These are phyloP conservation scores for Colletotrichum tropicicola DNA, from an alignment of 2,329 filamentous ascomycete genomes.

Conservation along the genomic window DNA sequence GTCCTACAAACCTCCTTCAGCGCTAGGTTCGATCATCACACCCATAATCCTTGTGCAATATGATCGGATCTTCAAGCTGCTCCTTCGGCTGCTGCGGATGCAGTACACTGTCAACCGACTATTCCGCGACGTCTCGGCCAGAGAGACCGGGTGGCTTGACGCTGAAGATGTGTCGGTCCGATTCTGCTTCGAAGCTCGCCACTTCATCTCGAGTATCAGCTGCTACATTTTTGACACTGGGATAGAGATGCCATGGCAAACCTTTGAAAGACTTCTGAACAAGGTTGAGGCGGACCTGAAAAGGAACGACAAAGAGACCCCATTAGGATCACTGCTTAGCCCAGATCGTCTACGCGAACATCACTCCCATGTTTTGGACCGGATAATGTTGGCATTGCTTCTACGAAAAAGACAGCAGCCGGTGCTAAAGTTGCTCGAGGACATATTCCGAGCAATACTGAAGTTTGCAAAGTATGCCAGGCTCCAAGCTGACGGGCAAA, in stretches of 20 bases:
- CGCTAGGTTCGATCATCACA: constrained; percentile 79
- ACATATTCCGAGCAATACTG: constrained; percentile 78
- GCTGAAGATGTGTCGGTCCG: constrained; percentile 54
- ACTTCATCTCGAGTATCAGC: constrained; percentile 78
- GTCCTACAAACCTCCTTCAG: constrained; percentile 80
- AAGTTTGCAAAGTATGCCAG: constrained; percentile 68
- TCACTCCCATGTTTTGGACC: constrained; percentile 78
- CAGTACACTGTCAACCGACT: constrained; percentile 77
- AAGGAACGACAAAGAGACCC: constrained; percentile 43
- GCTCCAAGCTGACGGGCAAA: constrained; percentile 48
- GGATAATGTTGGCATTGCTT: constrained; percentile 78
- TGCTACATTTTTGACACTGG: constrained; percentile 85
- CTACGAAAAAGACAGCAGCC: constrained; percentile 79
- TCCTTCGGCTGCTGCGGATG: constrained; percentile 82
- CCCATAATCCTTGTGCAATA: constrained; percentile 78
- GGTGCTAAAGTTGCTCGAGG: constrained; percentile 77
- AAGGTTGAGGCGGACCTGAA: constrained; percentile 67
- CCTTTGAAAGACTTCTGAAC: constrained; percentile 73
- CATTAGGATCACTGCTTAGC: constrained; percentile 61
- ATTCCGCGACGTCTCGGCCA: constrained; percentile 62
- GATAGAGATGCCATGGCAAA: constrained; percentile 76
- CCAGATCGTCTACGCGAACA: constrained; percentile 73
- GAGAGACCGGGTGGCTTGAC: constrained; percentile 43
- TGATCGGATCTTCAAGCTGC: constrained; percentile 82
- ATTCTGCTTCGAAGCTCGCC: constrained; percentile 80